These are phyloP conservation scores for Geoglossum glabrum DNA, from an alignment of 495 filamentous ascomycete genomes.

Conservation along the genomic window DNA sequence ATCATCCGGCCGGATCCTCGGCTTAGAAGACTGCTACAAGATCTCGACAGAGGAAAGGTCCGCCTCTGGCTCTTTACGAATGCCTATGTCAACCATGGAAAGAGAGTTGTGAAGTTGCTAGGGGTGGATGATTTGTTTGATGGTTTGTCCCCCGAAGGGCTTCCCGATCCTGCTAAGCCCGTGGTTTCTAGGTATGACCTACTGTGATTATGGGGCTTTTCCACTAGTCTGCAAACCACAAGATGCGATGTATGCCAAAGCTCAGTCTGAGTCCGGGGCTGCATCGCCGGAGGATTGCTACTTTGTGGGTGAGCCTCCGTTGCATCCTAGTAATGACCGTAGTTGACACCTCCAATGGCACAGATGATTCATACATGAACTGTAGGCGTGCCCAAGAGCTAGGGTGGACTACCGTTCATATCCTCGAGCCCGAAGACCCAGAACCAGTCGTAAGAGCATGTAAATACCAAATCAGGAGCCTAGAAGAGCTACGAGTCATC, in stretches of 20 bases:
- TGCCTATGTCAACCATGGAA: constrained; percentile 76
- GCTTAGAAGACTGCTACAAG: constrained; percentile 54
- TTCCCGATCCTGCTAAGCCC: not conserved
- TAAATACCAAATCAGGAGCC: constrained; percentile 44
- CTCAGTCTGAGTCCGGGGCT: constrained; percentile 4
- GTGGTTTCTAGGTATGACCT: constrained; percentile 4
- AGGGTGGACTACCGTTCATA: constrained; percentile 63
- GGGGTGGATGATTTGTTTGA: constrained; percentile 47
- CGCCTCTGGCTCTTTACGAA: constrained; percentile 91
- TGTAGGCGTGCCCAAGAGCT: constrained; percentile 46
- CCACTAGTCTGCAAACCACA: constrained; percentile 9
- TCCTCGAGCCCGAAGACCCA: constrained; percentile 51
- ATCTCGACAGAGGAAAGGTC: constrained; percentile 61
- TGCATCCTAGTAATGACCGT: not conserved
- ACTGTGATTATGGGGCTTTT: constrained; percentile 8
- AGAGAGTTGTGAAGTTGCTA: constrained; percentile 60
- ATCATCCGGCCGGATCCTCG: constrained; percentile 52
- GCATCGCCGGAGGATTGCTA: constrained; percentile 5
- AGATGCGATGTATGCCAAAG: constrained; percentile 6
- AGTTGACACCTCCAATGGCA: not conserved
- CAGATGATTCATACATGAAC: constrained; percentile 71
- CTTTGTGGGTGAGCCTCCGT: constrained; percentile 5
- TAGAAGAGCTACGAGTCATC: constrained; percentile 48
- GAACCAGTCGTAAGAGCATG: constrained; percentile 37
- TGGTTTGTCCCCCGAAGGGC: constrained; percentile 4